Evolutionary conservation across 306 rosid genomes (phyloP).

Genomic region (Quercus suber): DNA sequence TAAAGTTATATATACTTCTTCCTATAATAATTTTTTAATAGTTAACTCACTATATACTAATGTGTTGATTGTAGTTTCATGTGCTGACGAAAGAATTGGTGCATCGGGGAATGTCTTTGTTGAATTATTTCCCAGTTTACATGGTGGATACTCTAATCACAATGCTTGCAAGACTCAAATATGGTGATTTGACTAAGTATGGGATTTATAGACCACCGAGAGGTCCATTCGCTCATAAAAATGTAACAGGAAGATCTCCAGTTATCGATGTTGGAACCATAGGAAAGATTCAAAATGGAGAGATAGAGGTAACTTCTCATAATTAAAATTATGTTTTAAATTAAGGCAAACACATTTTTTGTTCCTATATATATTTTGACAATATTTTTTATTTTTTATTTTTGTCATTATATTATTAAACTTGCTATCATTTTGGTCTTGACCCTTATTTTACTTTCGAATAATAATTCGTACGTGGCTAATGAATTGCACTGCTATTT

Average conservation of each 20-base stretch:
- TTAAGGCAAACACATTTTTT: no score
- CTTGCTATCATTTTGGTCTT: no score
- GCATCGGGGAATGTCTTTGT: constrained; percentile 33
- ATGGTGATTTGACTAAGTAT: constrained; percentile 40
- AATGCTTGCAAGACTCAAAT: background rate
- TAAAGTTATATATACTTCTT: no score
- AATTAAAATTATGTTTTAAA: background rate
- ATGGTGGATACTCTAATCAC: constrained; percentile 29
- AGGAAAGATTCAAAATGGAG: constrained; percentile 29
- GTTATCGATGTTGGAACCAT: constrained; percentile 56
- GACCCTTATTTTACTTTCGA: no score
- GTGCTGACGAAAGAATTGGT: constrained; percentile 41
- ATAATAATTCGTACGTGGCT: no score
- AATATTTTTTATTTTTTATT: no score
- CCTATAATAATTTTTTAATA: no score
- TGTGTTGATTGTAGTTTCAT: constrained; percentile 33
- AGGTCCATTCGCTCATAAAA: constrained; percentile 49
- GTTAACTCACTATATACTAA: no score
- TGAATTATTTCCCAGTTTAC: constrained; percentile 12
- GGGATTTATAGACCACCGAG: constrained; percentile 33
- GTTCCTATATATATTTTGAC: no score
- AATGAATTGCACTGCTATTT: no score
- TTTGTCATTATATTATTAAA: no score
- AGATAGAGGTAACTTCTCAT: constrained; percentile 32
- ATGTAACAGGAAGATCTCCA: constrained; percentile 28